Evolutionary conservation across 2,329 filamentous ascomycete genomes (phyloP).

Genomic region (Diaporthe capsici): DNA sequence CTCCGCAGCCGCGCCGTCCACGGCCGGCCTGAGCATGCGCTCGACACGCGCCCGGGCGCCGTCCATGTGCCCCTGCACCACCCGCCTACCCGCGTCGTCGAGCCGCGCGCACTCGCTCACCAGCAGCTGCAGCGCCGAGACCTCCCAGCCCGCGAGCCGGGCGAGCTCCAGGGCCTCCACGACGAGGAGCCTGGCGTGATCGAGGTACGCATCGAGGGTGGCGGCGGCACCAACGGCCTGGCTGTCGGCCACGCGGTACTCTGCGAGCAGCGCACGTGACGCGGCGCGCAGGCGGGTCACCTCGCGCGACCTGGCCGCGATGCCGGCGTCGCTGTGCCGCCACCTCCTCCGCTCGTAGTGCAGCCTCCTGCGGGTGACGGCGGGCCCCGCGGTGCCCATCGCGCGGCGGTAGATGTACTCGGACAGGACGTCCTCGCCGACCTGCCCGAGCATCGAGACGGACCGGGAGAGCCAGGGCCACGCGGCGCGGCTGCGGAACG

Average conservation of each 20-base stretch:
- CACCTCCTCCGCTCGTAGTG: not conserved
- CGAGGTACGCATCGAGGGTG: not conserved
- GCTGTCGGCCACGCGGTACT: not conserved
- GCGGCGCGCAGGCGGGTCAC: not conserved
- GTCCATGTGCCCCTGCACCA: not conserved
- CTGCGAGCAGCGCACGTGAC: not conserved
- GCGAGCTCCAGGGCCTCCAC: not conserved
- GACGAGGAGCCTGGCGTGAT: not conserved
- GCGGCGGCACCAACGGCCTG: fast-evolving
- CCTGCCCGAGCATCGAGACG: not conserved
- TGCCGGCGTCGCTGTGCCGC: not conserved
- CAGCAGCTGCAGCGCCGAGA: not conserved
- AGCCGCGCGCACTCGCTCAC: constrained; percentile 4
- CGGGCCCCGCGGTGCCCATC: not conserved
- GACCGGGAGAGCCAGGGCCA: not conserved
- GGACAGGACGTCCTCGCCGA: not conserved
- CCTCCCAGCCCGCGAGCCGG: not conserved
- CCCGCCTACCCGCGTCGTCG: fast-evolving
- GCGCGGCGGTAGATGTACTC: not conserved
- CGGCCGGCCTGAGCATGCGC: not conserved
- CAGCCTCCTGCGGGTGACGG: not conserved
- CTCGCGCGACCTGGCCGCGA: not conserved
- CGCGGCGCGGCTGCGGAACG: not conserved
- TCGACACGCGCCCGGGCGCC: not conserved
- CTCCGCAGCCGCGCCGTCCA: not conserved